These are phyloP conservation scores for Brassica carinata DNA, from an alignment of 345 rosid genomes.

Conservation along the genomic window DNA sequence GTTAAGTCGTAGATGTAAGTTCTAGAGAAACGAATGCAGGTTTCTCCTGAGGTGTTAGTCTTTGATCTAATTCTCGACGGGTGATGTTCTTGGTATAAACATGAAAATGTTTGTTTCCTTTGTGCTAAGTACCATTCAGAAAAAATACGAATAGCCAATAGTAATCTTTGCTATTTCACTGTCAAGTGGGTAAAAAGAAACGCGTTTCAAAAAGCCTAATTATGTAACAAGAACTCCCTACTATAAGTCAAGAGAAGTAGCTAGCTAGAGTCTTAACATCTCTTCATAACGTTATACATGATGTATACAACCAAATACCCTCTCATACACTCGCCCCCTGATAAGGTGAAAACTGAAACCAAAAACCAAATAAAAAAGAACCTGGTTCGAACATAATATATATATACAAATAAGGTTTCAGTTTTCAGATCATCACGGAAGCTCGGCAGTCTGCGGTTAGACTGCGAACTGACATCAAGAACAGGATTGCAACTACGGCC, in stretches of 20 bases:
- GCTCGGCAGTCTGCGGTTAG: slow-evolving; percentile 29
- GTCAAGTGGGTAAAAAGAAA: neutral
- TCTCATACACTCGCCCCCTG: neutral
- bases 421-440: slow-evolving; percentile 19
- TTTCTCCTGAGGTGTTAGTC: neutral
- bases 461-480: slow-evolving; percentile 45
- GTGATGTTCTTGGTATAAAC: neutral
- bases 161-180: neutral
- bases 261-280: neutral
- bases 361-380: neutral
- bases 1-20: neutral
- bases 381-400: neutral
- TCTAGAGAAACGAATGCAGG: neutral
- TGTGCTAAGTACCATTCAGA: neutral
- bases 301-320: neutral
- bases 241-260: neutral
- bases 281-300: slow-evolving; percentile 1
- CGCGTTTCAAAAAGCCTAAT: neutral
- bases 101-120: neutral
- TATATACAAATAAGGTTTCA: neutral
- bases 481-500: slow-evolving; percentile 46
- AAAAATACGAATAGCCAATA: neutral
- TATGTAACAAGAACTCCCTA: neutral
- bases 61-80: neutral
- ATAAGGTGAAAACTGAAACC: neutral